These are phyloP conservation scores for Helichrysum umbraculigerum DNA, from an alignment of 129 eudicot species.

Conservation along the genomic window DNA sequence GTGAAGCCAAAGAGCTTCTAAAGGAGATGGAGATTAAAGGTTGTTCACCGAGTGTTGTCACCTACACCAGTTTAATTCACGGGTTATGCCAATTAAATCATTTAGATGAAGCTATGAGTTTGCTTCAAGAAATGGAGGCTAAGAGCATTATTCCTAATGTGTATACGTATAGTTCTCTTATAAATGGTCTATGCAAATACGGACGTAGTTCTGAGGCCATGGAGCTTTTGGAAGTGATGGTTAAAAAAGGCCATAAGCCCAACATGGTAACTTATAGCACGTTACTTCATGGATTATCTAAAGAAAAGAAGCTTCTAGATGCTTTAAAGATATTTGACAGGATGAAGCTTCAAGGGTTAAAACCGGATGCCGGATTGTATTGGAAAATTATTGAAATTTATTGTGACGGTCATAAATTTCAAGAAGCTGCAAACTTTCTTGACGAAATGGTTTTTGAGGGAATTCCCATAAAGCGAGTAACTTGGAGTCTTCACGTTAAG, in stretches of 20 bases:
- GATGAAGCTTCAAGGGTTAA: slow-evolving; percentile 82
- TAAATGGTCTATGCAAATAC: slow-evolving; percentile 77
- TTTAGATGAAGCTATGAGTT: slow-evolving; percentile 60
- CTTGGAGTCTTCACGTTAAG: slow-evolving; percentile 74
- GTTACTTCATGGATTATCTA: slow-evolving; percentile 72
- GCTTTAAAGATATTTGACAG: slow-evolving; percentile 72
- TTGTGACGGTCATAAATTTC: slow-evolving; percentile 52
- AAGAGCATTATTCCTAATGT: slow-evolving; percentile 65
- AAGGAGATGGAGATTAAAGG: slow-evolving; percentile 65
- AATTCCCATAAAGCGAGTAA: slow-evolving; percentile 60
- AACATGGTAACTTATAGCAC: slow-evolving; percentile 81
- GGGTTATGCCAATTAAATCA: slow-evolving; percentile 63
- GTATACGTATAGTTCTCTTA: slow-evolving; percentile 77
- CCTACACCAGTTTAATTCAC: slow-evolving; percentile 69
- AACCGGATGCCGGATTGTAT: slow-evolving; percentile 88
- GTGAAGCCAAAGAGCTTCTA: slow-evolving; percentile 73
- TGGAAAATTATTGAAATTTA: slow-evolving; percentile 63
- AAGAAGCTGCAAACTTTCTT: slow-evolving; percentile 73
- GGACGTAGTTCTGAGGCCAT: slow-evolving; percentile 62
- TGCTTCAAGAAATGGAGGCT: slow-evolving; percentile 68
- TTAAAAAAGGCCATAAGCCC: slow-evolving; percentile 45
- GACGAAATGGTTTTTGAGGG: slow-evolving; percentile 83
- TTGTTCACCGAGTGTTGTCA: slow-evolving; percentile 69
- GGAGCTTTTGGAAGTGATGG: slow-evolving; percentile 68
- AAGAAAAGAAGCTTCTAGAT: slow-evolving; percentile 53